A percentile compares a stretch with the other conserved stretches of the same genome.
phyloP scores from a whole-genome alignment of 129 eudicot genomes.

The Ambrosia artemisiifolia region DNA sequence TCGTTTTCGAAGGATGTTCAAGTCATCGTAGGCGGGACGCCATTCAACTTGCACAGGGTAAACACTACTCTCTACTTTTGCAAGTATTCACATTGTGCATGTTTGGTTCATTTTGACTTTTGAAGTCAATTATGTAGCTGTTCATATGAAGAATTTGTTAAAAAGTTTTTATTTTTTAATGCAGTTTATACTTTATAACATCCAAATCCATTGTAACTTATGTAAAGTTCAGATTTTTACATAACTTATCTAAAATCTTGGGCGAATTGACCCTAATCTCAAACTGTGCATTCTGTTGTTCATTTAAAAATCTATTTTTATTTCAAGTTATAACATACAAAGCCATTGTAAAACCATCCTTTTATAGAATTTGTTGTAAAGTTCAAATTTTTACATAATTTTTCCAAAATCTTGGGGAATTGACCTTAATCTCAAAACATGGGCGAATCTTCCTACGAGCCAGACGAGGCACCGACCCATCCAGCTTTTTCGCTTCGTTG shows the following conservation, averaged over 20 bases:
- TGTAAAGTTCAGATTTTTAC: no score
- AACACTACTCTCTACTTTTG: slow-evolving; percentile 13
- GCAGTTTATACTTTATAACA: no score
- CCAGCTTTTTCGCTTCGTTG: no score
- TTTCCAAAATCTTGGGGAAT: background rate
- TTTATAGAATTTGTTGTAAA: background rate
- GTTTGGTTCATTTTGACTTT: slow-evolving; percentile 6
- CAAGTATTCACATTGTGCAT: background rate
- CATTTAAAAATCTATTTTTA: background rate
- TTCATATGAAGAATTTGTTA: no score
- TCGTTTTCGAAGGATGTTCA: slow-evolving; percentile 34
- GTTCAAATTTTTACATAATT: background rate
- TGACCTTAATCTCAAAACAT: background rate
- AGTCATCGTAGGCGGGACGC: slow-evolving; percentile 13
- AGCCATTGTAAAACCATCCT: background rate
- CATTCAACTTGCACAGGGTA: slow-evolving; percentile 29
- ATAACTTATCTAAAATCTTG: no score
- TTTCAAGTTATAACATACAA: background rate
- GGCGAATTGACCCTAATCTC: no score
- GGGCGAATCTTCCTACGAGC: no score
- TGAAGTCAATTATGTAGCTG: background rate
- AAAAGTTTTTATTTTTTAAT: no score
- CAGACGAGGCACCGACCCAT: no score
- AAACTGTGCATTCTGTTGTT: background rate
- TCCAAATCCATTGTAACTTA: no score